Conservation (phyloP, 2,329 filamentous ascomycete species). For the Coniosporium tulheliwenetii region DNA sequence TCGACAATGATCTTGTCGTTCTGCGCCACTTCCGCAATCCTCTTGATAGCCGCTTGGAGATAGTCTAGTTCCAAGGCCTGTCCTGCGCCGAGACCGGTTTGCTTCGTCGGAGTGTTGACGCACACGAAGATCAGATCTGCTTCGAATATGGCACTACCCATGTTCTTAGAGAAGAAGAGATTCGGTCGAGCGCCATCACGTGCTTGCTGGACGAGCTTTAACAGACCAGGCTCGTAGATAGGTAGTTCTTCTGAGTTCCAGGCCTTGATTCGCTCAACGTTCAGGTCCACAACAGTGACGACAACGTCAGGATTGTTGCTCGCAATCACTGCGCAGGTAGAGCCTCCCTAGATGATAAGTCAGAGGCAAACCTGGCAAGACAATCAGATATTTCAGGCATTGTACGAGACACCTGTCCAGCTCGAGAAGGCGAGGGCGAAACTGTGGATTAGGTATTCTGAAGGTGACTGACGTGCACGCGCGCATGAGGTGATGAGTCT, state of each 20-base stretch:
- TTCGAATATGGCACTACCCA: slow-evolving; percentile 43
- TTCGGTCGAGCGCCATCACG: slow-evolving; percentile 41
- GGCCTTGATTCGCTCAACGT: slow-evolving; percentile 46
- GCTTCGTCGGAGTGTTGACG: slow-evolving; percentile 70
- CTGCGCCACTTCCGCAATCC: slow-evolving; percentile 51
- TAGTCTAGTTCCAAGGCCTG: slow-evolving; percentile 57
- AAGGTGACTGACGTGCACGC: slow-evolving; percentile 1
- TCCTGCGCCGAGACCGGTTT: slow-evolving; percentile 51
- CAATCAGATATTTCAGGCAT: too few species aligned
- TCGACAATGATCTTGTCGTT: slow-evolving; percentile 61
- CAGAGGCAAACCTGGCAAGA: not conserved
- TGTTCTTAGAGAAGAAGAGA: slow-evolving; percentile 57
- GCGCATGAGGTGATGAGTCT: too few species aligned
- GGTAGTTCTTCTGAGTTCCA: slow-evolving; percentile 64
- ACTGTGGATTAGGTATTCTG: not conserved
- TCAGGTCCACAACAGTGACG: slow-evolving; percentile 62
- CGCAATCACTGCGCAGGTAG: slow-evolving; percentile 60
- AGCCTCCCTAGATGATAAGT: slow-evolving; percentile 38
- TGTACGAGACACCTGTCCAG: too few species aligned
- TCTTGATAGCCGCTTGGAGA: slow-evolving; percentile 52
- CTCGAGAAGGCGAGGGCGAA: not conserved
- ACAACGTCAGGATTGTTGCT: slow-evolving; percentile 54
- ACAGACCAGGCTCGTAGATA: slow-evolving; percentile 59
- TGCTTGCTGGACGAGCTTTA: slow-evolving; percentile 49
- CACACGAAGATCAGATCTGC: slow-evolving; percentile 62